Evolutionary conservation across 805 yeast species (phyloP), one percentile per base, ranked within the genome.

Genomic region (Nakazawaea ishiwadae): DNA sequence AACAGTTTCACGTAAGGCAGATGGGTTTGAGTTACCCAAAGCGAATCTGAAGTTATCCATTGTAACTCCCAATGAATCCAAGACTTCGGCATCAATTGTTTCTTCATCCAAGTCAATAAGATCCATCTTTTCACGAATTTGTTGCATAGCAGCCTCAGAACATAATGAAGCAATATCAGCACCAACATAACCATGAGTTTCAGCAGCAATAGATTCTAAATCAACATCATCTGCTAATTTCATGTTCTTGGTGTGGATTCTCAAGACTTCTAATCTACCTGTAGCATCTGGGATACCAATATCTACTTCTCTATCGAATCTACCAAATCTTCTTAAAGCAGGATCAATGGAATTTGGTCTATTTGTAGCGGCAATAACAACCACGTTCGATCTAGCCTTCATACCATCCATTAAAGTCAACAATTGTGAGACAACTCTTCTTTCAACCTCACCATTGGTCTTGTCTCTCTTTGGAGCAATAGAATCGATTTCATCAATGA

Each of bases 111-210:
- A 73, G 59, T 91, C 98, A 54, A 95, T 93, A 51, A 93, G 73
- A 59, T 93, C 99, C 97, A 93, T 90, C 79, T 93, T 93, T 70
- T 93, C 99, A 69, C 99, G 87, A 59, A 93, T 93, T 73, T 95
- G 99, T 75, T 93, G 99, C 99, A 93, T 93, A 45, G 99, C 99
- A 50, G 99, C 99, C 71, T 95, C 99, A n/a, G 97, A 89, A 75
- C 99, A 93, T 59, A 93, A 74, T 6, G 98, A 90, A 1, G 99
- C 99, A 56, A 93, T 73, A 78, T 93, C 99, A 38, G 97, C 96
- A 73, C 99, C 99, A 46, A 93, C 99, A 59, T 90, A 93, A 72
- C 99, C 99, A 62, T 95, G 99, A 29, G 99, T 93, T 70, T 93
- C 99, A 19, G 95, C 72, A 12, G 99, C 98, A 61, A 93, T 84